Percentiles rank a stretch among this genome's conserved stretches.
These are phyloP conservation scores for Pleurotus djamor DNA, from an alignment of 768 basidiomycete genomes.

Conservation along the genomic window DNA sequence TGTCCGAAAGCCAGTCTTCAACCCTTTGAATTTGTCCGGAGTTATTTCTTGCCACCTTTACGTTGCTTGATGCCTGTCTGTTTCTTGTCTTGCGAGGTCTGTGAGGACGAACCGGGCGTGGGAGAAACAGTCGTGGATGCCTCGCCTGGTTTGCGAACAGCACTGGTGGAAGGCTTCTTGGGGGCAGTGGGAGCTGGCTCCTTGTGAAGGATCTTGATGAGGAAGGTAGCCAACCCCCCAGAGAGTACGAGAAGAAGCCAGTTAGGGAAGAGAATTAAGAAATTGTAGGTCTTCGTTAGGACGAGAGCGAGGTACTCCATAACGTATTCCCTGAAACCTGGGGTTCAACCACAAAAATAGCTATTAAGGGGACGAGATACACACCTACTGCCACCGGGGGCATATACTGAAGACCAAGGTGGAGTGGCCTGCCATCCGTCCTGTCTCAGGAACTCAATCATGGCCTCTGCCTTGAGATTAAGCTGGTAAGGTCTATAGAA, in stretches of 20 bases:
- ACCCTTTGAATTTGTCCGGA: conserved; percentile 1
- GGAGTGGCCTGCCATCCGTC: conserved; percentile 62
- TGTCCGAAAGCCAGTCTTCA: background rate
- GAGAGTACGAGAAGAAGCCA: conserved; percentile 70
- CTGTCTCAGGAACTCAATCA: conserved; percentile 65
- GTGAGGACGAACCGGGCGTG: conserved; percentile 3
- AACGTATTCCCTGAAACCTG: conserved; percentile 55
- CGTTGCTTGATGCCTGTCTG: conserved; percentile 10
- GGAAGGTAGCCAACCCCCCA: conserved; percentile 62
- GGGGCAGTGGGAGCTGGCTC: conserved; percentile 8
- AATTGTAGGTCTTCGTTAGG: conserved; percentile 50
- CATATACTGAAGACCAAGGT: conserved; percentile 67
- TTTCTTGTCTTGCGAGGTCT: conserved; percentile 1
- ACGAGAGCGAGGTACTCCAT: conserved; percentile 56
- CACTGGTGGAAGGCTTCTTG: background rate
- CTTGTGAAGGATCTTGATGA: conserved; percentile 65
- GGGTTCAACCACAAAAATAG: background rate
- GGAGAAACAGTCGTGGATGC: background rate
- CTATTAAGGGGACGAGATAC: background rate
- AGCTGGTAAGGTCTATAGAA: conserved; percentile 72
- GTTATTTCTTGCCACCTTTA: conserved; percentile 12
- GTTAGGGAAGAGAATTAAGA: conserved; percentile 55
- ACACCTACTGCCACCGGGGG: conserved; percentile 77
- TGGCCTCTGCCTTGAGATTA: conserved; percentile 52
- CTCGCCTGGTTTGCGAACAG: background rate